phyloP scores from a whole-genome alignment of 2,329 filamentous ascomycete genomes.

The Fusarium sp. region DNA sequence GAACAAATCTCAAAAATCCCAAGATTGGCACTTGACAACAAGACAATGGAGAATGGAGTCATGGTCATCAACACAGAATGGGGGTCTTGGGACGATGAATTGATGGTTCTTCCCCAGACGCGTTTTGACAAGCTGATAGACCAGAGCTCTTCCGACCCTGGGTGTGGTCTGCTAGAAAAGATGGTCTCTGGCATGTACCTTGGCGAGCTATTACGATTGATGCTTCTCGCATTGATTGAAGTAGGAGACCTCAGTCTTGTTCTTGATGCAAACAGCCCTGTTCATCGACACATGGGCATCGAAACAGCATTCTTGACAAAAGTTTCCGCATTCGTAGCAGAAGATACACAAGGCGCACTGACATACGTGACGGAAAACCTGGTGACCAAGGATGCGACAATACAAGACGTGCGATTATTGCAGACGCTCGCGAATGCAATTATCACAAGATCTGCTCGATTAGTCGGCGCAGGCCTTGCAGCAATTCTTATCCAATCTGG shows the following conservation, averaged over 20 bases:
- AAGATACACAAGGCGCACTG: background rate
- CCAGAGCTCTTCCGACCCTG: conserved; percentile 2
- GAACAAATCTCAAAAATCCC: background rate
- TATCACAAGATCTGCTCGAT: conserved; percentile 1
- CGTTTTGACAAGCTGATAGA: conserved; percentile 9
- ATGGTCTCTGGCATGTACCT: conserved; percentile 22
- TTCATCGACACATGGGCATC: background rate
- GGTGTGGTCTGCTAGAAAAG: conserved; percentile 5
- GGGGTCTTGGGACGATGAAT: conserved; percentile 8
- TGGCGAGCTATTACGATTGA: background rate
- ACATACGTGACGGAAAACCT: background rate
- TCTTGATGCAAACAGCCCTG: background rate
- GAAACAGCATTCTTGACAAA: background rate
- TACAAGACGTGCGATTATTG: background rate
- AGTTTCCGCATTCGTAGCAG: background rate
- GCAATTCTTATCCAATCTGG: background rate
- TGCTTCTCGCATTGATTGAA: background rate
- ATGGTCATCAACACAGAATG: conserved; percentile 22
- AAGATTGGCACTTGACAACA: fast-evolving
- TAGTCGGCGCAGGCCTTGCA: conserved; percentile 7
- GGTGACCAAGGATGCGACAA: background rate
- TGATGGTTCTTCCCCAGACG: conserved; percentile 3
- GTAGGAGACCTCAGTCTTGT: no score
- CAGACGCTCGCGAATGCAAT: background rate
- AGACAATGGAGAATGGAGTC: fast-evolving